phyloP scores from a whole-genome alignment of 768 basidiomycete species.

The Tulasnella sp. region DNA sequence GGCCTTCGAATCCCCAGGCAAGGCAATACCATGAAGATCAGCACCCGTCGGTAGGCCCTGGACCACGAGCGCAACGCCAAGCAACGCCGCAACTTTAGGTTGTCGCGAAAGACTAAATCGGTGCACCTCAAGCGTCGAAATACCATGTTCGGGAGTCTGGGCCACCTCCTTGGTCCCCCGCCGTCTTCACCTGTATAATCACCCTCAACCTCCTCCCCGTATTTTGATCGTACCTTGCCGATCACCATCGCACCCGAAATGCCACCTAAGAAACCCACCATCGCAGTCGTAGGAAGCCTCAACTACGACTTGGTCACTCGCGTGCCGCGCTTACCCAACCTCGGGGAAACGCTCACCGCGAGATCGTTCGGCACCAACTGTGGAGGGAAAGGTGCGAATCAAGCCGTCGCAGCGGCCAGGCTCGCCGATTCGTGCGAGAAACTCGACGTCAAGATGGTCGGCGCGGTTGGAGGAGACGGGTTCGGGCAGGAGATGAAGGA shows the following conservation, averaged over 20 bases:
- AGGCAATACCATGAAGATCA: no score
- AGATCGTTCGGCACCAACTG: constrained; percentile 9
- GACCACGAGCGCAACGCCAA: background rate
- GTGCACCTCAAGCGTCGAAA: background rate
- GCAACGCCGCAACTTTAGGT: background rate
- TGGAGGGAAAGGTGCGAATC: constrained; percentile 15
- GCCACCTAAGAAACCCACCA: background rate
- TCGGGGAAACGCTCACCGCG: constrained; percentile 14
- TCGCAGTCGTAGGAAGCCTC: constrained; percentile 12
- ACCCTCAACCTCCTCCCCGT: background rate
- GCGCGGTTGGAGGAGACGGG: constrained; percentile 13
- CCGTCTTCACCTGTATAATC: background rate
- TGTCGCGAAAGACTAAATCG: background rate
- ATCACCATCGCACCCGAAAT: background rate
- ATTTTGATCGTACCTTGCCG: background rate
- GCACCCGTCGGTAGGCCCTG: no score
- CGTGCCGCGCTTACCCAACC: constrained; percentile 2
- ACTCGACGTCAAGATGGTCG: constrained; percentile 7
- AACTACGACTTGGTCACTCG: constrained; percentile 11
- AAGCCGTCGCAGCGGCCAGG: constrained; percentile 13
- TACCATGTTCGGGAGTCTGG: background rate
- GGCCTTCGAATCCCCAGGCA: no score
- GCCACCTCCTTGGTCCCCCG: background rate
- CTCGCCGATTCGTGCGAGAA: background rate
- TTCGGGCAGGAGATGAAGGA: constrained; percentile 1